Conservation (phyloP, 2,329 filamentous ascomycete genomes). For the Aspergillus ochraceoroseus region DNA sequence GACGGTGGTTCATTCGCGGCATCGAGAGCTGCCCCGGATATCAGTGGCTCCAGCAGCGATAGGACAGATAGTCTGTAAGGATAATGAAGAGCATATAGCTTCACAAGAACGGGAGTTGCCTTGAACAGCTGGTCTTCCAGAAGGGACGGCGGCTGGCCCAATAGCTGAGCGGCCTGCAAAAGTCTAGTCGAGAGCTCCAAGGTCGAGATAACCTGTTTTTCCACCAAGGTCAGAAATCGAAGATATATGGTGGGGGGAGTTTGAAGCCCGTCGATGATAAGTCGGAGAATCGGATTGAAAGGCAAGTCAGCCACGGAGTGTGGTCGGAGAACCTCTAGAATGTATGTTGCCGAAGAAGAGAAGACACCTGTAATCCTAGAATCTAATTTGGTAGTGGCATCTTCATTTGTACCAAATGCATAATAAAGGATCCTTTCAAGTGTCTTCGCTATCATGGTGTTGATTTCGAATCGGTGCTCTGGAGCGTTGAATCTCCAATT, state of each 20-base stretch:
- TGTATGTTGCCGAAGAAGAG: slow-evolving; percentile 66
- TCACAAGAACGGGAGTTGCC: slow-evolving; percentile 67
- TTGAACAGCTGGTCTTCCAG: slow-evolving; percentile 79
- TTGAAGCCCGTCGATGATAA: slow-evolving; percentile 60
- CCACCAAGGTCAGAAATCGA: slow-evolving; percentile 52
- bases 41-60: slow-evolving; percentile 65
- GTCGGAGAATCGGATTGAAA: slow-evolving; percentile 70
- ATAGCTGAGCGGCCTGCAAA: slow-evolving; percentile 63
- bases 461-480: slow-evolving; percentile 64
- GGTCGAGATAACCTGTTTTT: slow-evolving; percentile 59
- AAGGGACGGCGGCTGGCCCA: slow-evolving; percentile 58
- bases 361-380: slow-evolving; percentile 59
- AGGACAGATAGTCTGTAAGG: slow-evolving; percentile 62
- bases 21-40: slow-evolving; percentile 61
- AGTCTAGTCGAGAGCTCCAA: slow-evolving; percentile 64
- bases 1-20: slow-evolving; percentile 76
- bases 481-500: slow-evolving; percentile 76
- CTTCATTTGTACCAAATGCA: slow-evolving; percentile 69
- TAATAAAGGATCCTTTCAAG: slow-evolving; percentile 68
- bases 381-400: slow-evolving; percentile 42
- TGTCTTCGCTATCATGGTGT: slow-evolving; percentile 61
- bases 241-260: slow-evolving; percentile 60
- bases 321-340: slow-evolving; percentile 72
- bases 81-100: slow-evolving; percentile 67
- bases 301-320: slow-evolving; percentile 64